Evolutionary conservation across 768 basidiomycete species (phyloP), one percentile per base, ranked within the genome.

Genomic region (Zangia roseola): DNA sequence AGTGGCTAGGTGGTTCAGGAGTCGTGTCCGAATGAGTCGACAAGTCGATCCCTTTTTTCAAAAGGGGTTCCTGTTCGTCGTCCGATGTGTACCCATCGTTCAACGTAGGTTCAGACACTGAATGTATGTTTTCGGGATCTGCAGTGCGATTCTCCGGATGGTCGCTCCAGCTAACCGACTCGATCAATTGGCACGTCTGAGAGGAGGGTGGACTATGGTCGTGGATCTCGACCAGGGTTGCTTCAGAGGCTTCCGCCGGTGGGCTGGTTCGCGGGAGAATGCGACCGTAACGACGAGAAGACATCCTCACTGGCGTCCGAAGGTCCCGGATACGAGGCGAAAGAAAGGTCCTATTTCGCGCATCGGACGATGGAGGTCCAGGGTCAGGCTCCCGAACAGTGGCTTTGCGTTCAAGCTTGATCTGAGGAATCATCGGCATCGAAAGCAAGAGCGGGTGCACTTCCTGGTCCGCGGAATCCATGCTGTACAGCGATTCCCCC

Each of bases 371-470:
- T 2, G 16, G 26, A 21, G 28, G 45, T 14, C 1, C 30, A 10
- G 37, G 35, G 10, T 55, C 55, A 0, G 40, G 35, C 16, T 55
- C 42, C 49, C 49, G 61, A 14, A 64, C 38, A 7, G 61, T 62
- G 23, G 61, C 61, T 23, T 58, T 64, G 39, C 61, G 61, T 21
- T 65, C 53, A 3, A 65, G 59, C 23, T 51, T 61, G 43, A 65
- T 65, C 42, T 43, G 52, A 24, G 63, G 63, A n/a, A 64, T 68
- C 1, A 55, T 47, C 6, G 63, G 63, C 46, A 62, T 67, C 5
- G 65, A 62, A 40, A 65, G 55, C 40, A 65, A 49, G 30, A 54
- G 19, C 2, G 47, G 44, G 38, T 65, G 60, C 2, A 45, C 47
- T 6, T 63, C 60, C 19, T 59, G 53, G 39, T 65, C 55, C 19